Conservation (phyloP, 352 stramenopile species). For the Phytopythium aichiense region DNA sequence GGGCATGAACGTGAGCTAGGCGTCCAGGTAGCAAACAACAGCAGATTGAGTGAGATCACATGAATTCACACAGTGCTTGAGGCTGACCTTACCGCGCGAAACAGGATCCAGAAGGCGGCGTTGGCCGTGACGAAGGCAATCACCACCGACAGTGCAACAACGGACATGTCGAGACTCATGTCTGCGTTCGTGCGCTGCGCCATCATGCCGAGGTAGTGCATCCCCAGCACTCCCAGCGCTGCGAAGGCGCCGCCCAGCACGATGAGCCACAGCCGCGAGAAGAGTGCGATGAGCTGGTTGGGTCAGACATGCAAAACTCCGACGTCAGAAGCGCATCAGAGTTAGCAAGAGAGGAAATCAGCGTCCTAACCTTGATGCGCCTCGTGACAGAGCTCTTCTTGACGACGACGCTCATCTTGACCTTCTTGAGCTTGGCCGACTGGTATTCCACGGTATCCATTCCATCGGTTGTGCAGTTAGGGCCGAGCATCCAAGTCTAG, state of each 20-base stretch:
- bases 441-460: too few relatives aligned
- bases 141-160: slow-evolving; percentile 30
- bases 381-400: too few relatives aligned
- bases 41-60: slow-evolving; percentile 6
- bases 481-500: too few relatives aligned
- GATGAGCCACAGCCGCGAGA: slow-evolving; percentile 39
- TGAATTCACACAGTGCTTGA: slow-evolving; percentile 7
- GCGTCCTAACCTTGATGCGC: too few relatives aligned
- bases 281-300: slow-evolving; percentile 19
- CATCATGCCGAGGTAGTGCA: slow-evolving; percentile 56
- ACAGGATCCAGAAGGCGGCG: slow-evolving; percentile 51
- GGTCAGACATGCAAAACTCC: neutral
- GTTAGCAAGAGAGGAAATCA: too few relatives aligned
- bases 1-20: slow-evolving; percentile 26
- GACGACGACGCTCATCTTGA: too few relatives aligned
- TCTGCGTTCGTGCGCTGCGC: slow-evolving; percentile 26
- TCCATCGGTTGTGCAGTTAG: too few relatives aligned
- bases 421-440: too few relatives aligned
- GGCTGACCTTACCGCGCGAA: slow-evolving; percentile 10
- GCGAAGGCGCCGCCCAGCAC: slow-evolving; percentile 27
- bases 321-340: slow-evolving; percentile 11
- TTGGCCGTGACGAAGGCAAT: slow-evolving; percentile 35
- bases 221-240: slow-evolving; percentile 33
- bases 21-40: slow-evolving; percentile 2
- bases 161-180: slow-evolving; percentile 17